These are phyloP conservation scores for Novymonas esmeraldas DNA, from an alignment of 208 protist genomes.

Conservation along the genomic window DNA sequence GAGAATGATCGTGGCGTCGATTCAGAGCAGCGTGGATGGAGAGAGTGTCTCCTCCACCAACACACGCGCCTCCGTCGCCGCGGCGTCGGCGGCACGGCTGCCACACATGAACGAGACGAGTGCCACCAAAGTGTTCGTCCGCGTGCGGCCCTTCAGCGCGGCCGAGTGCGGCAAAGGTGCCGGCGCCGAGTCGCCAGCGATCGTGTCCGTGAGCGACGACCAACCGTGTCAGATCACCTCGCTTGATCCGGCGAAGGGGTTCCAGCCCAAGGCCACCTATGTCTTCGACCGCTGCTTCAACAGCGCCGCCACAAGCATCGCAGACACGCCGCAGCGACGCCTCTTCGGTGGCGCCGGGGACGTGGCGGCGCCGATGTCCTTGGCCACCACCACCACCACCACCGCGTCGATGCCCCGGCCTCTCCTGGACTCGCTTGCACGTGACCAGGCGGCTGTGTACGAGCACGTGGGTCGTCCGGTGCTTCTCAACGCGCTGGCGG, in stretches of 20 bases:
- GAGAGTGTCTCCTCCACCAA: conserved; percentile 8
- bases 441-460: conserved; percentile 69
- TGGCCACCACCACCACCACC: no score
- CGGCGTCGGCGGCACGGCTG: neutral
- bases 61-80: neutral
- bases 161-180: conserved; percentile 31
- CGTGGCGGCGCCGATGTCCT: neutral
- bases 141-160: conserved; percentile 71
- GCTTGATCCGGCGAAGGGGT: conserved; percentile 46
- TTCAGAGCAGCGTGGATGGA: conserved; percentile 3
- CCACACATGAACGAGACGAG: conserved; percentile 29
- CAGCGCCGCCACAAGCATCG: conserved; percentile 5
- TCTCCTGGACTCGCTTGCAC: conserved; percentile 21
- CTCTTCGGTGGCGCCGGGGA: conserved; percentile 9
- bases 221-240: conserved; percentile 76
- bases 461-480: conserved; percentile 63
- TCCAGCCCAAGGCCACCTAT: conserved; percentile 59
- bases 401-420: no score
- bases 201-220: conserved; percentile 56
- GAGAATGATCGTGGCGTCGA: conserved; percentile 4
- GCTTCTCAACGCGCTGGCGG: conserved; percentile 70
- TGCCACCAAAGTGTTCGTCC: conserved; percentile 76
- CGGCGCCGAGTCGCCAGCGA: conserved; percentile 11
- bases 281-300: conserved; percentile 75
- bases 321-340: conserved; percentile 11